Conservation (phyloP, 768 basidiomycete species). For the Brasilioporus rufonigricans region DNA sequence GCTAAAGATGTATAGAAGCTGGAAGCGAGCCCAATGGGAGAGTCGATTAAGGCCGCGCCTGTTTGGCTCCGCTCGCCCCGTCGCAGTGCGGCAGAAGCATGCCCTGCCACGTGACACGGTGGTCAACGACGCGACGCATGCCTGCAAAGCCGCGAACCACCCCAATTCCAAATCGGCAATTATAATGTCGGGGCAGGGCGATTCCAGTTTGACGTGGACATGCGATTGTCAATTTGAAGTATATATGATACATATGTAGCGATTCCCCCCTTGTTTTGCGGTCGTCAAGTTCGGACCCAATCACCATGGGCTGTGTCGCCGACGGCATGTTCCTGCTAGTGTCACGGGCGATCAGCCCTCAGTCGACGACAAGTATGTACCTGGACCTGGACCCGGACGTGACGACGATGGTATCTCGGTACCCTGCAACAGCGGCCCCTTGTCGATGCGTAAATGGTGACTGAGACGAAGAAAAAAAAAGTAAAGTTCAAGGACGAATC, state of each 20-base stretch:
- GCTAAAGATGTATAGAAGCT: too few relatives aligned
- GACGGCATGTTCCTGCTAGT: too few relatives aligned
- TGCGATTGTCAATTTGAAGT: neutral
- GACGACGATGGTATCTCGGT: neutral
- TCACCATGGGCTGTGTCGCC: too few relatives aligned
- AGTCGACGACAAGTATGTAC: neutral
- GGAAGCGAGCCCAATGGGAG: too few relatives aligned
- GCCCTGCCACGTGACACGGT: conserved; percentile 9
- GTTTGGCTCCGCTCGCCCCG: too few relatives aligned
- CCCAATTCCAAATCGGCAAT: neutral
- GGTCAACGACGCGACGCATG: conserved; percentile 7
- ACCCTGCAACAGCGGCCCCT: neutral
- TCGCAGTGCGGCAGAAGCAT: neutral
- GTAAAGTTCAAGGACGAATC: neutral
- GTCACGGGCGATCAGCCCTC: too few relatives aligned
- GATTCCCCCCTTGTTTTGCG: too few relatives aligned
- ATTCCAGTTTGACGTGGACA: too few relatives aligned
- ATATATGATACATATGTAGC: too few relatives aligned
- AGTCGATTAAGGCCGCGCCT: too few relatives aligned
- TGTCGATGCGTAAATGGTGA: neutral
- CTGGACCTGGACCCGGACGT: neutral
- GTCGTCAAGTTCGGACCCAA: too few relatives aligned
- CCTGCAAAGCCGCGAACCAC: neutral
- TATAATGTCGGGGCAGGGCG: neutral
- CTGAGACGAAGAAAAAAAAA: neutral